phyloP scores from a whole-genome alignment of 495 filamentous ascomycete species.

The Podospora tetraspora region DNA sequence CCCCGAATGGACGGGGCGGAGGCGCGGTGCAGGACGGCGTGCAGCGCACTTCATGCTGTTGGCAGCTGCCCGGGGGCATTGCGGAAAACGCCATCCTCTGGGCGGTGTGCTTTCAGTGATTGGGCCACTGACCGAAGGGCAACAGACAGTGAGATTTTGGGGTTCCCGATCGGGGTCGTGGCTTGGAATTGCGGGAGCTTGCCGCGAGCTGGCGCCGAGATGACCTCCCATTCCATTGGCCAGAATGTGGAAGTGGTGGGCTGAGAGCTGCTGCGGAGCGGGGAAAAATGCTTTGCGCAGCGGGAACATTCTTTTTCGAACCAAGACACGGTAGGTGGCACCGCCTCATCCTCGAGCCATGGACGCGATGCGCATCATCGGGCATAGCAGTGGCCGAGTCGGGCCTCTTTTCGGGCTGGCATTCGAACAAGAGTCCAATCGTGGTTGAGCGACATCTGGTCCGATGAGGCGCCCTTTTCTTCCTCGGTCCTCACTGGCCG shows the following conservation, averaged over 20 bases:
- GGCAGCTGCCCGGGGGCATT: background rate
- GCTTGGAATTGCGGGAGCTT: background rate
- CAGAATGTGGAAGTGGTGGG: background rate
- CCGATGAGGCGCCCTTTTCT: background rate
- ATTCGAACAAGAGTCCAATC: background rate
- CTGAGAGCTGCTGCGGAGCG: background rate
- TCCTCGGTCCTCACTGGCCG: background rate
- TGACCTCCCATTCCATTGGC: background rate
- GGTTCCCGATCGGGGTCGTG: background rate
- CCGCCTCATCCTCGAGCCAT: background rate
- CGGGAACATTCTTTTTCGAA: no score
- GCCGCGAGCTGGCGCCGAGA: background rate
- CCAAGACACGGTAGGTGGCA: conserved; percentile 4
- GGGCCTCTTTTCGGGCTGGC: background rate
- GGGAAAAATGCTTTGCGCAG: background rate
- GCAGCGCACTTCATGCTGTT: background rate
- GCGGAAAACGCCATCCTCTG: background rate
- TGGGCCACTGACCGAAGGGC: background rate
- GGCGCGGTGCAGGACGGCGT: background rate
- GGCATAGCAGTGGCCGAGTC: background rate
- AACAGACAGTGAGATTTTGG: background rate
- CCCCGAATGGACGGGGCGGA: background rate
- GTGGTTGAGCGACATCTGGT: background rate
- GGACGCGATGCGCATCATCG: background rate
- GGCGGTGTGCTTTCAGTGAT: background rate